Conservation (phyloP, 2,329 filamentous ascomycete genomes). For the Alternaria postmessia region DNA sequence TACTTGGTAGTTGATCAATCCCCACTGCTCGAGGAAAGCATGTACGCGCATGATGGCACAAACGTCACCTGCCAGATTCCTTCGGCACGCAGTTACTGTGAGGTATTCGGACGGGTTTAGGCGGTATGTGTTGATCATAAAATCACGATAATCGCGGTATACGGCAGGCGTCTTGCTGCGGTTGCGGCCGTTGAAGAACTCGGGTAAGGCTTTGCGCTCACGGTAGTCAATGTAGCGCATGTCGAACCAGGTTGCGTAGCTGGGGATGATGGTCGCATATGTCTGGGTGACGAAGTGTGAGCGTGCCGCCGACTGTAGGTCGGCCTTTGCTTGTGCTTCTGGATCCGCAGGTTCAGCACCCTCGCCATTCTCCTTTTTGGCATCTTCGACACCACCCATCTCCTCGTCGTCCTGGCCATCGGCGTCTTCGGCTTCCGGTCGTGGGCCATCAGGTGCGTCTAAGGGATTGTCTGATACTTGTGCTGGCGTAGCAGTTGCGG, state of each 20-base stretch:
- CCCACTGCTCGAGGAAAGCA: conserved; percentile 98
- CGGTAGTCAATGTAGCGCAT: conserved; percentile 92
- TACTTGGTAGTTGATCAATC: conserved; percentile 98
- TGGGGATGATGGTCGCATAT: conserved; percentile 94
- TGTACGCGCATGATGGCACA: conserved; percentile 99
- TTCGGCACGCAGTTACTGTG: conserved; percentile 92
- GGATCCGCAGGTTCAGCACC: conserved; percentile 44
- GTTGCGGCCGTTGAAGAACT: conserved; percentile 99
- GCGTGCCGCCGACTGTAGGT: conserved; percentile 83
- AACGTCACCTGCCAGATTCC: conserved; percentile 95
- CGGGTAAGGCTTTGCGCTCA: conserved; percentile 92
- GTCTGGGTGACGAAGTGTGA: conserved; percentile 93
- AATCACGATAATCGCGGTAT: conserved; percentile 99
- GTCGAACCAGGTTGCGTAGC: conserved; percentile 99
- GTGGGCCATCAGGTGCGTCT: conserved; percentile 72
- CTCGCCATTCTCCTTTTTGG: conserved; percentile 50
- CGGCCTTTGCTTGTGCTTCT: conserved; percentile 76
- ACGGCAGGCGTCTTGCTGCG: conserved; percentile 96
- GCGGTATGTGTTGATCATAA: conserved; percentile 99
- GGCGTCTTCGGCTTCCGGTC: conserved; percentile 64
- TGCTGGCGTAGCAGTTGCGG: conserved; percentile 65
- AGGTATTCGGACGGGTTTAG: conserved; percentile 95
- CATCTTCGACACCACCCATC: conserved; percentile 56
- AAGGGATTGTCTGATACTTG: conserved; percentile 69
- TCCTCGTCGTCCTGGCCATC: conserved; percentile 76